Base-by-base conservation (phyloP, 306 rosid species). In the Coriaria nepalensis region DNA sequence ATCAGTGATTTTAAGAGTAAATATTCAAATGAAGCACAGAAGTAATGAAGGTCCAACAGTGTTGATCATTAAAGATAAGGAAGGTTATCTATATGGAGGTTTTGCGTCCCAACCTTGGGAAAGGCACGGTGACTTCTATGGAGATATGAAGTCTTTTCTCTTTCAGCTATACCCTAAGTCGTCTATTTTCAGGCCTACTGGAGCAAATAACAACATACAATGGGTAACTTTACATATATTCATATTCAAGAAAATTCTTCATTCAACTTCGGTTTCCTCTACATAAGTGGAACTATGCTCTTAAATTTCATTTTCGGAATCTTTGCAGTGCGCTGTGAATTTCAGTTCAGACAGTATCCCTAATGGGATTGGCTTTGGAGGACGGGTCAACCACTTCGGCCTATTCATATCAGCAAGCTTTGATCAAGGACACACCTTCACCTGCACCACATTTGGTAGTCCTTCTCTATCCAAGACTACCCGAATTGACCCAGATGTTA, bases 181-280 rank as follows among this genome's bases (percentile, higher is more conserved):
- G 32, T 78, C 95, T 9, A 64, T 81, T 52, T 84, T 46, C 70
- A 68, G 78, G 64, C 95, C 97, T 8, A 78, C 87, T 9, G 97
- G 97, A 47, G 87, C 85, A 56, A 90, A 84, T 82, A 74, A 11
- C 35, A 84, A 84, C 58, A 45, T 84, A 6, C 97, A 90, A 73
- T 90, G 97, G 97, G 97, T 88, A 72, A 76, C 70, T 47, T n/a
- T 47, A n/a, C n/a, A n/a, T n/a, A n/a, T n/a, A n/a, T n/a, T n/a
- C n/a, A n/a, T n/a, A n/a, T n/a, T n/a, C n/a, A n/a, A n/a, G n/a
- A n/a, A n/a, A n/a, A n/a, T n/a, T n/a, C n/a, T n/a, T n/a, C n/a
- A n/a, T n/a, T n/a, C n/a, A n/a, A n/a, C n/a, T n/a, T n/a, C n/a
- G n/a, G n/a, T n/a, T n/a, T n/a, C n/a, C n/a, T n/a, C n/a, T n/a